Conservation (phyloP, 805 yeast genomes). For the Saccharomycopsis sp. region DNA sequence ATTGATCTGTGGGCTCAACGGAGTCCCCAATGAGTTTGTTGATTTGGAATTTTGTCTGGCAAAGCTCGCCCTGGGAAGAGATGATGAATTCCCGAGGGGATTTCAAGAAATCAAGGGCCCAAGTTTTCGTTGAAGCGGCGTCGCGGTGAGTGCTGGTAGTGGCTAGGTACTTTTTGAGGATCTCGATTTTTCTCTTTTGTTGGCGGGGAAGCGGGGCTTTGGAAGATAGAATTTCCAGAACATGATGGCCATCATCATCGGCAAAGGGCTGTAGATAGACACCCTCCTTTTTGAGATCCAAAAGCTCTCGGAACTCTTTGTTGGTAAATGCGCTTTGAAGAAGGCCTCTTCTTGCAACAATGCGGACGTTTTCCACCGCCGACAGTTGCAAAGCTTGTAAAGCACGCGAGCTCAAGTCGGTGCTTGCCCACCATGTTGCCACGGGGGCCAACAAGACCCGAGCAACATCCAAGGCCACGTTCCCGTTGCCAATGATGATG, state of each 20-base stretch:
- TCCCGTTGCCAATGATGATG: constrained; percentile 90
- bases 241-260: constrained; percentile 29
- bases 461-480: constrained; percentile 89
- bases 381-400: constrained; percentile 41
- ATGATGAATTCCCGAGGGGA: constrained; percentile 42
- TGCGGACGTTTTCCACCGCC: constrained; percentile 51
- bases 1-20: constrained; percentile 23
- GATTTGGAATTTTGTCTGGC: constrained; percentile 39
- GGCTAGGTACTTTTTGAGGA: constrained; percentile 42
- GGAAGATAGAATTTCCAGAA: constrained; percentile 25
- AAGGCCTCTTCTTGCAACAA: constrained; percentile 82
- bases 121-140: constrained; percentile 31
- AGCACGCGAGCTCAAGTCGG: constrained; percentile 68
- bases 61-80: constrained; percentile 30
- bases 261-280: constrained; percentile 40
- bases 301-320: constrained; percentile 80
- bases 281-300: constrained; percentile 47
- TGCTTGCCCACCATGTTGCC: constrained; percentile 43
- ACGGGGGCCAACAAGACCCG: constrained; percentile 50
- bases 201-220: constrained; percentile 38
- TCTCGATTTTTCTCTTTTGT: constrained; percentile 54
- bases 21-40: constrained; percentile 33
- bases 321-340: constrained; percentile 84
- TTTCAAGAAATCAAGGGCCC: constrained; percentile 64
- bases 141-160: neutral